Evolutionary conservation across 805 yeast genomes (phyloP).

Genomic region (Yarrowia yakushimensis): DNA sequence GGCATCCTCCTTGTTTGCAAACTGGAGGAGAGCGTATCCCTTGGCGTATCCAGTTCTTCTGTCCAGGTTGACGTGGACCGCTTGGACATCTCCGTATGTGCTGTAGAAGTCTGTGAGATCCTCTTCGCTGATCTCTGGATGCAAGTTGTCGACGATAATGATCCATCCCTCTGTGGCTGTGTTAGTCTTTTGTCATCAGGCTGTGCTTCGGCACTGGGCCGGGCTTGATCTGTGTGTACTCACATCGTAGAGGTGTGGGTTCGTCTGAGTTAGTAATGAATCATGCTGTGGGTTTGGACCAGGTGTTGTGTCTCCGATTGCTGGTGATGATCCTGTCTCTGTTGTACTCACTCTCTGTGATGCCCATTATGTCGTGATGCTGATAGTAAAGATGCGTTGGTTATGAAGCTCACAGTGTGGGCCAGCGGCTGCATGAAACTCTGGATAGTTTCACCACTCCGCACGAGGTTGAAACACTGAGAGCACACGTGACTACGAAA

Average conservation of each 20-base stretch:
- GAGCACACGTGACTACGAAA: too few relatives aligned
- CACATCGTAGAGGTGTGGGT: conserved; percentile 3
- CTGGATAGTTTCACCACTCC: too few relatives aligned
- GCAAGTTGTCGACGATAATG: conserved; percentile 42
- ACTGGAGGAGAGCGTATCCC: conserved; percentile 45
- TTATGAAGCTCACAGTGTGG: not conserved
- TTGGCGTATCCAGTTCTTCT: conserved; percentile 45
- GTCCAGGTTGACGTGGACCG: conserved; percentile 44
- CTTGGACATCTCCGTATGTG: conserved; percentile 42
- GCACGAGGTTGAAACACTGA: too few relatives aligned
- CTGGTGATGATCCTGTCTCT: not conserved
- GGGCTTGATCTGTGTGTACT: not conserved
- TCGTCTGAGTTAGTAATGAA: conserved; percentile 8
- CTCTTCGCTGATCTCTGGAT: conserved; percentile 48
- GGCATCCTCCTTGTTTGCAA: conserved; percentile 38
- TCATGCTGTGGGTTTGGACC: not conserved
- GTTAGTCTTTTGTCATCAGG: not conserved
- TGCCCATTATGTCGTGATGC: not conserved
- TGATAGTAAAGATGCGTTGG: not conserved
- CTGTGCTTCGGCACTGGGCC: not conserved
- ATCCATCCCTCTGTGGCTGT: conserved; percentile 46
- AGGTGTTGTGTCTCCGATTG: not conserved
- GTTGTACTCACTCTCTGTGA: not conserved
- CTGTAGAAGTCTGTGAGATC: conserved; percentile 43
- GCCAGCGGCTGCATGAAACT: conserved; percentile 5